Conservation (phyloP, 108 stramenopile genomes). For the Nitzschia putrida region DNA sequence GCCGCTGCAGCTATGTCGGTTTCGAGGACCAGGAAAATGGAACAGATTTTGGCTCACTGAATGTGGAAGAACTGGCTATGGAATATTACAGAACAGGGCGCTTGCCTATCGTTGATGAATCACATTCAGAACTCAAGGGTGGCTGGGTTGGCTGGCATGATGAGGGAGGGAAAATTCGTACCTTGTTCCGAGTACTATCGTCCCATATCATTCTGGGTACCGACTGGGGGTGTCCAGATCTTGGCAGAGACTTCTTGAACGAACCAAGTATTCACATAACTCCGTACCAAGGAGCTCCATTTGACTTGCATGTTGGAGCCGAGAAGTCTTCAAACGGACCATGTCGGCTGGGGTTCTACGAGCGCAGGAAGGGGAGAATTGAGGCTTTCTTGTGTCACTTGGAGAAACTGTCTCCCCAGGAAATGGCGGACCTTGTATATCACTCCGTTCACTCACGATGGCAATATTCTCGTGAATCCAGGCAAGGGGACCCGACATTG, state of each 20-base stretch:
- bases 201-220: conserved; percentile 39
- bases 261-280: conserved; percentile 59
- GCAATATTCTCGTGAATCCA: conserved; percentile 23
- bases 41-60: conserved; percentile 48
- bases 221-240: conserved; percentile 32
- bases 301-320: conserved; percentile 79
- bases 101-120: conserved; percentile 36
- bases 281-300: conserved; percentile 81
- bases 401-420: conserved; percentile 32
- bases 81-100: conserved; percentile 70
- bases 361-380: conserved; percentile 45
- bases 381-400: conserved; percentile 54
- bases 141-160: conserved; percentile 83
- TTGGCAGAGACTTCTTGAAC: background rate
- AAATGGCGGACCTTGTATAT: conserved; percentile 57
- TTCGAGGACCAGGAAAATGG: conserved; percentile 51
- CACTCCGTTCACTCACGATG: conserved; percentile 46
- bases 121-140: conserved; percentile 28
- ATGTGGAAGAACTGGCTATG: conserved; percentile 83
- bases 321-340: background rate
- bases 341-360: conserved; percentile 49
- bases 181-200: conserved; percentile 77
- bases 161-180: conserved; percentile 72
- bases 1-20: conserved; percentile 73
- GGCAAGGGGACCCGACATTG: conserved; percentile 48